These are phyloP conservation scores for Eucommia ulmoides DNA, from an alignment of 257 asterid species.

Conservation along the genomic window DNA sequence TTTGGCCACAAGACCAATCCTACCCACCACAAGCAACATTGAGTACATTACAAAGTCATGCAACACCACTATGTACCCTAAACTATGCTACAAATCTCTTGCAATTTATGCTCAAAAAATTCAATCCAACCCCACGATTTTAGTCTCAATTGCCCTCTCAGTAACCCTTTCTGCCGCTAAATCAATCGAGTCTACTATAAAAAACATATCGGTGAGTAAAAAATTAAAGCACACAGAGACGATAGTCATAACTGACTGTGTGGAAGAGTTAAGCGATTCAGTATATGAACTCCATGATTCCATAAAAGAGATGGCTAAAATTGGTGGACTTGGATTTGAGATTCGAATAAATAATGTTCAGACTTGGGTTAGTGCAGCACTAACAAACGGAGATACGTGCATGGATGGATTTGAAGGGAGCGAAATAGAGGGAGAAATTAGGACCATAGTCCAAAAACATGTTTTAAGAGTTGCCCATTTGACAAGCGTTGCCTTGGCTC, in stretches of 20 bases:
- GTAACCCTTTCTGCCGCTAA: constrained; percentile 39
- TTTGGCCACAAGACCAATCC: too few species aligned
- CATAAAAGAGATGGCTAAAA: constrained; percentile 30
- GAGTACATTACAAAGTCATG: constrained; percentile 44
- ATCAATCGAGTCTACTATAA: constrained; percentile 22
- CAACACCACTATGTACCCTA: constrained; percentile 42
- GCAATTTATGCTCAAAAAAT: constrained; percentile 31
- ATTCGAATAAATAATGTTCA: constrained; percentile 65
- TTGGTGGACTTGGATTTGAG: constrained; percentile 23
- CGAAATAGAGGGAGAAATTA: constrained; percentile 25
- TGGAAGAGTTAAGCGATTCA: constrained; percentile 27
- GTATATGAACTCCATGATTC: constrained; percentile 45
- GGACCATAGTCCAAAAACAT: constrained; percentile 21
- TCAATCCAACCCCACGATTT: constrained; percentile 28
- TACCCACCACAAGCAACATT: too few species aligned
- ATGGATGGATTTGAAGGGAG: constrained; percentile 26
- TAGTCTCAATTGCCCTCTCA: constrained; percentile 42
- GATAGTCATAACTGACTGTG: constrained; percentile 47
- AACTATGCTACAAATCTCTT: constrained; percentile 40
- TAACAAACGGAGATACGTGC: constrained; percentile 39
- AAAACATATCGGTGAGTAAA: constrained; percentile 17
- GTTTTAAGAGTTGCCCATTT: constrained; percentile 31
- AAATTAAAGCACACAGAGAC: constrained; percentile 29
- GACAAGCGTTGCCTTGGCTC: constrained; percentile 46
- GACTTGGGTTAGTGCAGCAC: constrained; percentile 62